A percentile compares a stretch with the other conserved stretches of the same genome.
These are phyloP conservation scores for Prunus salicina DNA, from an alignment of 306 rosid genomes.

Conservation along the genomic window DNA sequence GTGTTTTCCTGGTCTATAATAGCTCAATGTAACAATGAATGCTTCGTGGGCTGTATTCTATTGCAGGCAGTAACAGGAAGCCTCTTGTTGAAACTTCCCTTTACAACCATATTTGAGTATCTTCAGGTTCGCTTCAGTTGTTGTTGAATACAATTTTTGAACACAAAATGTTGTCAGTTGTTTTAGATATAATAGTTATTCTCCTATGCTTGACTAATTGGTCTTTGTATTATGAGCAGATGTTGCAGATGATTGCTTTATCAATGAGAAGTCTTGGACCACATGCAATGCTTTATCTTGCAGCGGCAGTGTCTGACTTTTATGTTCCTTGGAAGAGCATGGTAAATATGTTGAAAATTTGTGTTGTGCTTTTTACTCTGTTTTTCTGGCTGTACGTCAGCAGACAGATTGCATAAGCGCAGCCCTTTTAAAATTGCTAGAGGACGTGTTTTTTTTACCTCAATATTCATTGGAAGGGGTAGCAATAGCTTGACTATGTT, in stretches of 20 bases:
- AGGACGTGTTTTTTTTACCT: neutral
- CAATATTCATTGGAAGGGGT: neutral
- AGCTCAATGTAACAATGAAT: slow-evolving; percentile 10
- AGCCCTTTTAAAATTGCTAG: neutral
- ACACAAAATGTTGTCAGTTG: slow-evolving; percentile 3
- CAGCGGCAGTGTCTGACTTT: slow-evolving; percentile 92
- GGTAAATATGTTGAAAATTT: slow-evolving; percentile 44
- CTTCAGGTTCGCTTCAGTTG: slow-evolving; percentile 68
- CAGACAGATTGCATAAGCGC: neutral
- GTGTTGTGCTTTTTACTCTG: neutral
- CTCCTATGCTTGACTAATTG: slow-evolving; percentile 12
- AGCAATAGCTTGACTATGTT: neutral
- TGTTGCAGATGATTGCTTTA: slow-evolving; percentile 57
- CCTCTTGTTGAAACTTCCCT: slow-evolving; percentile 71
- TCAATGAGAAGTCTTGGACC: slow-evolving; percentile 53
- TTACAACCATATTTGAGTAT: slow-evolving; percentile 88
- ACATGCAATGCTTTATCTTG: slow-evolving; percentile 77
- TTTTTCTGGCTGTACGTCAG: neutral
- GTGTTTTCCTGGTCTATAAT: neutral
- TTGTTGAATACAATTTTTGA: slow-evolving; percentile 5
- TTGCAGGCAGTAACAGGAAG: slow-evolving; percentile 70
- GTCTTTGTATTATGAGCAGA: slow-evolving; percentile 38
- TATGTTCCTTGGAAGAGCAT: slow-evolving; percentile 96
- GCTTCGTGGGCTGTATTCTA: slow-evolving; percentile 21
- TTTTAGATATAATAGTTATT: slow-evolving; percentile 3